Percentiles rank a stretch among this genome's conserved stretches.
Conservation (phyloP, 1,139 yeast species). For the Meyerozyma guilliermondii region DNA sequence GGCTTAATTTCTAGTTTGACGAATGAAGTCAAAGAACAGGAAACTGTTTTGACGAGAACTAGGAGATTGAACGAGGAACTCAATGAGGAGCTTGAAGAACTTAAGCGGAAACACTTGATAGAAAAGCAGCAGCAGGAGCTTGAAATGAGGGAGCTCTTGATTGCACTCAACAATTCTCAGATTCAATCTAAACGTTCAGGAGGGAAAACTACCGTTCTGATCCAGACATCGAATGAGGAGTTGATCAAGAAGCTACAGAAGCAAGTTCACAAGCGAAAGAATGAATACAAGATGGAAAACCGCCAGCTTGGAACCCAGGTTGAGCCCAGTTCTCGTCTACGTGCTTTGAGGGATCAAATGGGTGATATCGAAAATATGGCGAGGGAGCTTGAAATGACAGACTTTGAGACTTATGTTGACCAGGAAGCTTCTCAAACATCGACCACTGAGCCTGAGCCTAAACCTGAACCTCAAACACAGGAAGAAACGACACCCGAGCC, state of each 20-base stretch:
- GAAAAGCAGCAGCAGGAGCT: constrained; percentile 86
- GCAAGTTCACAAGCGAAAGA: constrained; percentile 58
- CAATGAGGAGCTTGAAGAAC: constrained; percentile 62
- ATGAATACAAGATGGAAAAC: constrained; percentile 55
- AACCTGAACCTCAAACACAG: too few relatives aligned
- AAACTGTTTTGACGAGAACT: constrained; percentile 59
- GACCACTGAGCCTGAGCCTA: too few relatives aligned
- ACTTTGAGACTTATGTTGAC: constrained; percentile 48
- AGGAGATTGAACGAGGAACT: constrained; percentile 64
- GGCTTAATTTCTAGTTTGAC: constrained; percentile 73
- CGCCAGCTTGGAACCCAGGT: constrained; percentile 53
- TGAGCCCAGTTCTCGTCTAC: constrained; percentile 74
- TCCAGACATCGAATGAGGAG: constrained; percentile 38
- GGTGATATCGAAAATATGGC: constrained; percentile 83
- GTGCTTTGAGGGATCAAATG: constrained; percentile 79
- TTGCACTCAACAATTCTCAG: constrained; percentile 50
- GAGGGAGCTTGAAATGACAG: constrained; percentile 80
- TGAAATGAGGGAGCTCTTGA: constrained; percentile 79
- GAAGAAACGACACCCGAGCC: constrained; percentile 13
- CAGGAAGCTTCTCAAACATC: constrained; percentile 10
- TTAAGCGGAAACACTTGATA: constrained; percentile 61
- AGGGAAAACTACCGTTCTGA: constrained; percentile 35
- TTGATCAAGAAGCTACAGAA: constrained; percentile 48
- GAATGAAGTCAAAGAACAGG: constrained; percentile 70
- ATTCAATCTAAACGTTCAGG: constrained; percentile 21